Percentiles rank a stretch among this genome's conserved stretches.
Evolutionary conservation across 768 basidiomycete species (phyloP).

Genomic region (Rhizopogon vesiculosus): DNA sequence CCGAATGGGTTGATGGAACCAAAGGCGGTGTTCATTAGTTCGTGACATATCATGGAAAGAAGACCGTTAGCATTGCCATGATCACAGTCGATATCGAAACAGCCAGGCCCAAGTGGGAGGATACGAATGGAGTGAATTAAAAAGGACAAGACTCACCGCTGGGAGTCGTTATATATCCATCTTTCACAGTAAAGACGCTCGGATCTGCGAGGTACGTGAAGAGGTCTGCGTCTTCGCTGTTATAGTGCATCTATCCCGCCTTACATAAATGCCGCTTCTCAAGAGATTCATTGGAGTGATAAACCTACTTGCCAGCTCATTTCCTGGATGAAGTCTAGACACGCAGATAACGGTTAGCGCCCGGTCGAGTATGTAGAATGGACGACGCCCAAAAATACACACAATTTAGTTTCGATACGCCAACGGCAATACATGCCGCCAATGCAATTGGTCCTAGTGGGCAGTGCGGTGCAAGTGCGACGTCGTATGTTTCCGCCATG

Average conservation of each 20-base stretch:
- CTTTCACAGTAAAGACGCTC: slow-evolving; percentile 45
- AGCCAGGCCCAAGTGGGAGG: no score
- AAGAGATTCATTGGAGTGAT: neutral
- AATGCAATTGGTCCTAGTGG: slow-evolving; percentile 68
- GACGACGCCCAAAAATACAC: slow-evolving; percentile 11
- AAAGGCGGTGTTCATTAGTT: neutral
- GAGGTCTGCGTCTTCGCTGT: slow-evolving; percentile 52
- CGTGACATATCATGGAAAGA: neutral
- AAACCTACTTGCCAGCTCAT: slow-evolving; percentile 53
- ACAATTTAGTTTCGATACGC: slow-evolving; percentile 56
- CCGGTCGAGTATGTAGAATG: no score
- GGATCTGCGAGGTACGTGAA: slow-evolving; percentile 54
- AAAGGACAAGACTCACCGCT: slow-evolving; percentile 25
- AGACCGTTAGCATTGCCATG: neutral
- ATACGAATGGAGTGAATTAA: neutral
- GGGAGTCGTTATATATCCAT: slow-evolving; percentile 46
- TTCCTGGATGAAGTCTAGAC: slow-evolving; percentile 54
- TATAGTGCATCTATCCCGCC: slow-evolving; percentile 54
- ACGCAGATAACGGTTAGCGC: neutral
- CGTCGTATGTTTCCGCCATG: slow-evolving; percentile 64
- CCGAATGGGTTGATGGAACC: no score
- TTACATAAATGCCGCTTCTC: neutral
- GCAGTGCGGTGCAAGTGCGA: slow-evolving; percentile 69
- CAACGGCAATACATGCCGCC: slow-evolving; percentile 67
- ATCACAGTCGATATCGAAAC: neutral